Conservation (phyloP, 1,284 basidiomycete species). For the Amylostereum areolatum region DNA sequence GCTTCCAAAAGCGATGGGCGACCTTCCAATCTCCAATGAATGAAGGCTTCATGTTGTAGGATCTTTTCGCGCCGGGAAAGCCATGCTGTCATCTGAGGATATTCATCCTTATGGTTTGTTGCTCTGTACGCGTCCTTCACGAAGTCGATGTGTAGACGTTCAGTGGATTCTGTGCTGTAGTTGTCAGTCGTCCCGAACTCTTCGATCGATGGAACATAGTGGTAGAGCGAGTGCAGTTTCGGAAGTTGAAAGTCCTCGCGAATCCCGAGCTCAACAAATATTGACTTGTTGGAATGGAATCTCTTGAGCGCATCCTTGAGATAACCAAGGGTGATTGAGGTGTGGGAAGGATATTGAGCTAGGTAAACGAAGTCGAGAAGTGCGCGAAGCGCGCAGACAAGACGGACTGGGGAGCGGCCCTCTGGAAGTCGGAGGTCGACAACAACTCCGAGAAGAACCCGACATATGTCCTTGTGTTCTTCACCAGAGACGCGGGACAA, state of each 20-base stretch:
- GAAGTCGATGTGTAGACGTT: slow-evolving; percentile 26
- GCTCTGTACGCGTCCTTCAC: slow-evolving; percentile 26
- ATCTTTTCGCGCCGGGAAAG: slow-evolving; percentile 23
- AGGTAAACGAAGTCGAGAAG: slow-evolving; percentile 9
- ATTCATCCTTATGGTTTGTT: slow-evolving; percentile 24
- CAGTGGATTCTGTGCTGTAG: slow-evolving; percentile 25
- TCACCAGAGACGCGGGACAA: slow-evolving; percentile 5
- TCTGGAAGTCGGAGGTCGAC: not conserved
- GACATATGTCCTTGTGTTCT: slow-evolving; percentile 14
- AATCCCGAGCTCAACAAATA: slow-evolving; percentile 15
- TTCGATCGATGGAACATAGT: slow-evolving; percentile 22
- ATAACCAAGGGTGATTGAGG: slow-evolving; percentile 10
- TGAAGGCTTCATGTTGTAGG: not conserved
- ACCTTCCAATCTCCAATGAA: not conserved
- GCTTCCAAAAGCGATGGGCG: not conserved
- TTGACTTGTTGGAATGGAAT: slow-evolving; percentile 21
- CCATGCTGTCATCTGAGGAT: slow-evolving; percentile 29
- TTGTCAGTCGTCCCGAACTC: slow-evolving; percentile 23
- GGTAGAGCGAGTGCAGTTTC: slow-evolving; percentile 20
- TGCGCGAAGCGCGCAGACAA: slow-evolving; percentile 1
- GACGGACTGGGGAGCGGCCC: not conserved
- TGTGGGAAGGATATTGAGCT: slow-evolving; percentile 5
- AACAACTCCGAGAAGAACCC: not conserved
- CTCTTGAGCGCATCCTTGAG: slow-evolving; percentile 9
- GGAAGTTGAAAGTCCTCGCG: slow-evolving; percentile 2